Evolutionary conservation across 2,329 filamentous ascomycete genomes (phyloP).

Genomic region (Raffaelea ambrosiae): DNA sequence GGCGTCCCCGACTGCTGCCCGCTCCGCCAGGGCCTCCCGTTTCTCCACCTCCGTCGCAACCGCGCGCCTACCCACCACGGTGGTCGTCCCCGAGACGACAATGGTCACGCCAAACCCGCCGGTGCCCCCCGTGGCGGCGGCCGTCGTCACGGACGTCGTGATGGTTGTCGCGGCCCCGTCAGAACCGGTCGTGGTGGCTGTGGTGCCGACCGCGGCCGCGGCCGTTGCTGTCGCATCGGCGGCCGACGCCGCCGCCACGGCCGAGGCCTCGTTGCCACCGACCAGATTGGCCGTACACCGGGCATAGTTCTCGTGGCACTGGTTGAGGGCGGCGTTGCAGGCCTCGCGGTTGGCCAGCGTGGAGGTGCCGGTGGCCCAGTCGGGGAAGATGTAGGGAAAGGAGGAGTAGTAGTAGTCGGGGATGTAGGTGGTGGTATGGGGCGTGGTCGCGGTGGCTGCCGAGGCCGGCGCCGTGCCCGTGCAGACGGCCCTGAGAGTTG

Average conservation of each 20-base stretch:
- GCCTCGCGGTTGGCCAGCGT: constrained; percentile 40
- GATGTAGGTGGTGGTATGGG: constrained; percentile 40
- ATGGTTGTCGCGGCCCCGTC: background rate
- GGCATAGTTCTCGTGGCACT: constrained; percentile 46
- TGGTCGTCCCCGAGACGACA: constrained; percentile 30
- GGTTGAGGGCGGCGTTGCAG: constrained; percentile 41
- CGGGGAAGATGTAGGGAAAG: constrained; percentile 44
- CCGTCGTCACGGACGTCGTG: background rate
- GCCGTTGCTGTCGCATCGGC: constrained; percentile 4
- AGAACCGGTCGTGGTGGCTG: no score
- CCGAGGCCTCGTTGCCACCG: constrained; percentile 8
- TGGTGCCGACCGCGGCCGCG: constrained; percentile 14
- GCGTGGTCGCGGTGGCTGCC: constrained; percentile 24
- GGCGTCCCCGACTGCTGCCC: no score
- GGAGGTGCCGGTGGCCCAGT: constrained; percentile 19
- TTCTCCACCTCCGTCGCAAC: no score
- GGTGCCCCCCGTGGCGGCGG: background rate
- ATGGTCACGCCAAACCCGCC: constrained; percentile 43
- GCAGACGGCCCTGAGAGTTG: constrained; percentile 36
- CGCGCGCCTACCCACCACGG: constrained; percentile 17
- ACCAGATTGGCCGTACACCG: constrained; percentile 43
- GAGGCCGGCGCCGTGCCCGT: constrained; percentile 43
- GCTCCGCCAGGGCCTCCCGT: background rate
- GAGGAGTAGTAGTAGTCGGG: constrained; percentile 46
- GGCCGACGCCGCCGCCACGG: constrained; percentile 21